phyloP scores from a whole-genome alignment of 2,329 filamentous ascomycete genomes.

The Corinectria fuckeliana region DNA sequence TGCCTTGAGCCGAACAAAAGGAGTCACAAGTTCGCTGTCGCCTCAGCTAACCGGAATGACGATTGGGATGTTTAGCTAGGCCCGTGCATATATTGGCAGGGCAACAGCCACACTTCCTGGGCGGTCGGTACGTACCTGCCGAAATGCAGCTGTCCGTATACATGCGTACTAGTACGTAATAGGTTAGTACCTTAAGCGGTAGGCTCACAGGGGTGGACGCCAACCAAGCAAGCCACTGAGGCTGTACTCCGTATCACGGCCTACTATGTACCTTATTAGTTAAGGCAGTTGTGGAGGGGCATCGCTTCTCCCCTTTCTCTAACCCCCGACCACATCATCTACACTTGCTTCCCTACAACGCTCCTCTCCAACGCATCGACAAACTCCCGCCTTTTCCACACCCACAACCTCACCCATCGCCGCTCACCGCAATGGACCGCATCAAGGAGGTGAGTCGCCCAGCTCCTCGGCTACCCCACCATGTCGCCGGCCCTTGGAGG shows the following conservation, averaged over 20 bases:
- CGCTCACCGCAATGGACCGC: conserved; percentile 72
- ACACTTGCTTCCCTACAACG: conserved; percentile 41
- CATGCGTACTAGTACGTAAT: no score
- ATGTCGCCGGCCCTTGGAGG: conserved; percentile 41
- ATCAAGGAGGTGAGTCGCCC: conserved; percentile 80
- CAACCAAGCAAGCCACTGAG: conserved; percentile 38
- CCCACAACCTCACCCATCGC: conserved; percentile 12
- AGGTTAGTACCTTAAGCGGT: no score
- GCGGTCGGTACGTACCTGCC: not conserved
- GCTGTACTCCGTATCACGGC: conserved; percentile 27
- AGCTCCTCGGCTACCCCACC: conserved; percentile 39
- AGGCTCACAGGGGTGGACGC: conserved; percentile 7
- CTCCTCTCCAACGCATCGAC: conserved; percentile 41
- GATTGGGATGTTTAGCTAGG: conserved; percentile 33
- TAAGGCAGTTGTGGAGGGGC: conserved; percentile 45
- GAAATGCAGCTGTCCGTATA: not conserved
- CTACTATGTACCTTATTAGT: conserved; percentile 30
- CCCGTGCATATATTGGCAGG: conserved; percentile 35
- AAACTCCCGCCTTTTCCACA: conserved; percentile 22
- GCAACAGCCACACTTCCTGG: conserved; percentile 34
- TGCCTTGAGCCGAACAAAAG: conserved; percentile 12
- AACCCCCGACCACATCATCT: conserved; percentile 43
- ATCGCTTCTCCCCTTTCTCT: conserved; percentile 46
- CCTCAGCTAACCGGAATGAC: not conserved
- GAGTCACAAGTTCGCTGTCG: conserved; percentile 7